phyloP scores from a whole-genome alignment of 1,139 yeast species.

The Kodamaea derodonti region DNA sequence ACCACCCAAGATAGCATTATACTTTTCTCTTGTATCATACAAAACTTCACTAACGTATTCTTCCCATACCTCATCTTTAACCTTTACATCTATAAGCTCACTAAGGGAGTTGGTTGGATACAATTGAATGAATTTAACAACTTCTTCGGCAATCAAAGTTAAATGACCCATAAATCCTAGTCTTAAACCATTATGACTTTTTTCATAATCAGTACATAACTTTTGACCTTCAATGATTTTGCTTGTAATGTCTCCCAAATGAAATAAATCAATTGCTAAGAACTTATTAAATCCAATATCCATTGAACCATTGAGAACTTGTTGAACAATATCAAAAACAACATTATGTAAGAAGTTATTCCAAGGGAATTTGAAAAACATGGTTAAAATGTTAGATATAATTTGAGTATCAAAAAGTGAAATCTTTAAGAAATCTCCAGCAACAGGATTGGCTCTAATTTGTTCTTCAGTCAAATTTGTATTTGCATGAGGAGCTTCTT shows the following conservation, averaged over 20 bases:
- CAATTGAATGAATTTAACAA: slow-evolving; percentile 84
- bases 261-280: slow-evolving; percentile 81
- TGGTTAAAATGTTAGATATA: slow-evolving; percentile 67
- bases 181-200: slow-evolving; percentile 59
- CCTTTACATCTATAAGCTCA: slow-evolving; percentile 54
- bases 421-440: slow-evolving; percentile 87
- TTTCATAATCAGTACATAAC: slow-evolving; percentile 67
- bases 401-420: slow-evolving; percentile 81
- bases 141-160: slow-evolving; percentile 93
- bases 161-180: slow-evolving; percentile 97
- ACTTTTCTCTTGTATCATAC: slow-evolving; percentile 87
- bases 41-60: slow-evolving; percentile 79
- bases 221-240: slow-evolving; percentile 81
- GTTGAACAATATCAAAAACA: slow-evolving; percentile 96
- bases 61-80: slow-evolving; percentile 69
- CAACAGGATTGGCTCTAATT: slow-evolving; percentile 69
- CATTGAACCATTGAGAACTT: slow-evolving; percentile 92
- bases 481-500: slow-evolving; percentile 47
- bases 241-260: slow-evolving; percentile 71
- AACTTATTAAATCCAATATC: slow-evolving; percentile 84
- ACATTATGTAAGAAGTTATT: slow-evolving; percentile 96
- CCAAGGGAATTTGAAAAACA: slow-evolving; percentile 96
- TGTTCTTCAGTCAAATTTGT: slow-evolving; percentile 55
- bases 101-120: slow-evolving; percentile 63
- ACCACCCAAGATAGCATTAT: slow-evolving; percentile 93